Conservation (phyloP, 2,329 filamentous ascomycete genomes). For the Colletotrichum gloeosporioides region DNA sequence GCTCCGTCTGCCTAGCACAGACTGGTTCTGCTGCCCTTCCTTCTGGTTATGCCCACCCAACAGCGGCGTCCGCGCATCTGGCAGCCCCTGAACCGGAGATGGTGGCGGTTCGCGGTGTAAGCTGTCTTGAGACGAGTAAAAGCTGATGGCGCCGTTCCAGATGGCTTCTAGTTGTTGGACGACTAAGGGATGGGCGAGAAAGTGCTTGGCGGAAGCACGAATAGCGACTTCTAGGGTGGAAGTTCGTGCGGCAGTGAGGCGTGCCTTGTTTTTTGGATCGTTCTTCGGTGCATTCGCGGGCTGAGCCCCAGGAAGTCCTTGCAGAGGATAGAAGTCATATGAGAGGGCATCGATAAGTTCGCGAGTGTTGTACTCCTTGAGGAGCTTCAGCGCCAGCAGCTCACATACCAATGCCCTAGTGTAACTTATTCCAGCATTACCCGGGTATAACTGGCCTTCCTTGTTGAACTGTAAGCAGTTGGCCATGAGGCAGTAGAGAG, state of each 20-base stretch:
- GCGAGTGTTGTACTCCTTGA: constrained; percentile 87
- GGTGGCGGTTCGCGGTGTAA: constrained; percentile 69
- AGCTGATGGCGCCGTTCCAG: constrained; percentile 94
- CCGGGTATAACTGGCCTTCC: constrained; percentile 81
- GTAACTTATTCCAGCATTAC: constrained; percentile 81
- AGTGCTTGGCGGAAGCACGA: constrained; percentile 88
- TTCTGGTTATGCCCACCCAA: constrained; percentile 43
- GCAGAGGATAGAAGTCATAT: constrained; percentile 93
- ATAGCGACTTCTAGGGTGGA: constrained; percentile 95
- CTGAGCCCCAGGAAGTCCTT: constrained; percentile 68
- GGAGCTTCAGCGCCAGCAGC: constrained; percentile 83
- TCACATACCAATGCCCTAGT: constrained; percentile 91
- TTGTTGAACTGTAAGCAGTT: constrained; percentile 94
- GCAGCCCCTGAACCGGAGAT: constrained; percentile 33
- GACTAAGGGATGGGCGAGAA: constrained; percentile 88
- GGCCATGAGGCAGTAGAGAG: constrained; percentile 87
- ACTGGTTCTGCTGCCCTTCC: constrained; percentile 31
- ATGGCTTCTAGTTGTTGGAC: constrained; percentile 96
- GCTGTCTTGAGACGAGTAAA: constrained; percentile 86
- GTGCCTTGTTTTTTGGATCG: constrained; percentile 47
- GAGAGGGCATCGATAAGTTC: constrained; percentile 94
- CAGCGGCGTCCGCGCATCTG: constrained; percentile 56
- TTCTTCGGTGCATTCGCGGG: constrained; percentile 40
- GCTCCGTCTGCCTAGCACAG: constrained; percentile 66
- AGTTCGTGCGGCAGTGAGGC: constrained; percentile 72